phyloP scores from a whole-genome alignment of 139 green algal species.

The Closterium sp. region DNA sequence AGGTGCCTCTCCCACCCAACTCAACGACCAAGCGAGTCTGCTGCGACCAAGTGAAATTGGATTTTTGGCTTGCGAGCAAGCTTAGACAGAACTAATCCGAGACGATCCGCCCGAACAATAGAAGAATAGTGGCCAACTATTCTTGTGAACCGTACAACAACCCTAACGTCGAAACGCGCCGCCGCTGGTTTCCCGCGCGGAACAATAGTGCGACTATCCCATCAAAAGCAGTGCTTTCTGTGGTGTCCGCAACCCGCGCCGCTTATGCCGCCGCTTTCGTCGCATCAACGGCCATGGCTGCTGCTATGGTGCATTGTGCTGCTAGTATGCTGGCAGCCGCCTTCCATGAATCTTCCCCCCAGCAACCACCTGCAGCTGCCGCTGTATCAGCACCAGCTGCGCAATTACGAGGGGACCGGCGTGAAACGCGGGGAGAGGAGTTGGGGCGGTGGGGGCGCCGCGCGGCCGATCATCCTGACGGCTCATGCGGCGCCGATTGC shows the following conservation, averaged over 20 bases:
- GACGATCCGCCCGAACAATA: too few species aligned
- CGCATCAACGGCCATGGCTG: neutral
- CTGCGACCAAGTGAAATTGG: too few species aligned
- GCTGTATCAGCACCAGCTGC: too few species aligned
- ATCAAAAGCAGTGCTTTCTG: neutral
- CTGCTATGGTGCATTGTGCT: neutral
- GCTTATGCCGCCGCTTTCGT: neutral
- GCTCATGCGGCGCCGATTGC: neutral
- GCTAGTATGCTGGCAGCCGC: neutral
- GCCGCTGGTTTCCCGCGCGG: too few species aligned
- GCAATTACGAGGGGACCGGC: neutral
- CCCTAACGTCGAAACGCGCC: neutral
- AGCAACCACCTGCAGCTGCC: too few species aligned
- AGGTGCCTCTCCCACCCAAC: too few species aligned
- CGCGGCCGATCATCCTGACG: neutral
- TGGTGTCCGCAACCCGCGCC: neutral
- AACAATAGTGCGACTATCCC: too few species aligned
- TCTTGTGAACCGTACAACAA: too few species aligned
- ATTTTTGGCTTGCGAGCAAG: too few species aligned
- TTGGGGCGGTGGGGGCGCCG: neutral
- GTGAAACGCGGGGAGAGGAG: neutral
- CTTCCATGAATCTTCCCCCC: neutral
- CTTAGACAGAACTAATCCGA: too few species aligned
- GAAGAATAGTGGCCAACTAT: too few species aligned
- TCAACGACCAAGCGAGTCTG: too few species aligned